Evolutionary conservation across 2,329 filamentous ascomycete genomes (phyloP).

Genomic region (Cercospora sesami): DNA sequence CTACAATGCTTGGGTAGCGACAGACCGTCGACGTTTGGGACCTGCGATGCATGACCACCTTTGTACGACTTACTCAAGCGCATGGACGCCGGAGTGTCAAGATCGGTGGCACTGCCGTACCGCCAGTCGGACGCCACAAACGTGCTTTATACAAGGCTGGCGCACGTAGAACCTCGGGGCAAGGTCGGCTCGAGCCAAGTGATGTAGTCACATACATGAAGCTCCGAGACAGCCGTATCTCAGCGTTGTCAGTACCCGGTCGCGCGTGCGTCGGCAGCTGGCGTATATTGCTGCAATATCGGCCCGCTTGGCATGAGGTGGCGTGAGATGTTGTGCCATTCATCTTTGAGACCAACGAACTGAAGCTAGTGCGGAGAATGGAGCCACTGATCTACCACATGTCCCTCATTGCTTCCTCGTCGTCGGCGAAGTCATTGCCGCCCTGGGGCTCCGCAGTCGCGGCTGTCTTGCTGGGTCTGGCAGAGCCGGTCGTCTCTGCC

Average conservation of each 20-base stretch:
- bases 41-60: constrained; percentile 8
- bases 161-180: constrained; percentile 9
- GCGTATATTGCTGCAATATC: not conserved
- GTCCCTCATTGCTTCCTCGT: constrained; percentile 65
- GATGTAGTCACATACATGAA: not conserved
- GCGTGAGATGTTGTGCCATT: not conserved
- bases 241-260: not conserved
- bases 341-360: not conserved
- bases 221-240: not conserved
- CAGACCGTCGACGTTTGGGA: not conserved
- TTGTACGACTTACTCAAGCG: constrained; percentile 3
- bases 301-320: not conserved
- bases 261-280: not conserved
- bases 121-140: constrained; percentile 22
- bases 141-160: constrained; percentile 19
- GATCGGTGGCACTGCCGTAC: constrained; percentile 9
- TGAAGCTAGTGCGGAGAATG: not conserved
- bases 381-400: constrained; percentile 27
- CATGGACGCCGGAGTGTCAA: not conserved
- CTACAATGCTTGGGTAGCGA: constrained; percentile 4
- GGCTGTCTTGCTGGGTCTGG: not conserved
- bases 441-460: not conserved
- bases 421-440: constrained; percentile 56
- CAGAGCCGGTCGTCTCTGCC: constrained; percentile 42
- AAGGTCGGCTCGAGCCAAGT: not conserved